Base-by-base conservation (phyloP, 257 asterid species). In the Handroanthus guayacan region DNA sequence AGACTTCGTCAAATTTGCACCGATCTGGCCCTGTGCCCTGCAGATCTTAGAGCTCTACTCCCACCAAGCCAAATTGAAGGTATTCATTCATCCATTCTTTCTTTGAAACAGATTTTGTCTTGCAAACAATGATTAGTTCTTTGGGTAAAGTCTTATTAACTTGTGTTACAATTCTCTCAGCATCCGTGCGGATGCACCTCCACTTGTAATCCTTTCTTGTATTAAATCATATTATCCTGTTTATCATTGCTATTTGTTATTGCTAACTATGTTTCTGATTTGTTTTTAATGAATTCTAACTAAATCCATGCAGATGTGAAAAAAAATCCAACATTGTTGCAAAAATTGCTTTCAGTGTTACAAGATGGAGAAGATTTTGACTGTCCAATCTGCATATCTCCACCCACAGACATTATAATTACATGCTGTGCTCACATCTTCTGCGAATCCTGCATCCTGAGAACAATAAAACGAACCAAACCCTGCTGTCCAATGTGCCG, bases 401-500 rank as follows among this genome's bases (percentile, higher is more conserved):
- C 96, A 8, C 97, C 92, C 0, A 82, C 84, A 0, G 84, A 89
- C 54, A 82, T 82, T 18, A 81, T 91, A 16, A 90, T 92, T 57
- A 90, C 96, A 5, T 74, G 86, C 75, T 91, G 94, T 57, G 89
- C 95, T 34, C 92, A 89, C 84, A 88, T 93, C 52, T 91, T 89
- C 60, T 93, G 97, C 66, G 88, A 85, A 44, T 62, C 85, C 7
- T 93, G 98, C 89, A 91, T 93, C 74, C 69, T 86, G 12, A 91
- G 86, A 82, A 86, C 95, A 16, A 25, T 91, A 43, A 87, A 91
- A 80, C 90, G 81, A 43, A 82, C 84, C 6, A 89, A 90, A 69
- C 78, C 96, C 44, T 79, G 85, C 79, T 93, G 97, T 66, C 98
- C 97, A 48, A 80, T 91, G 88, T 93, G 97, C 81, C 95, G 98